Evolutionary conservation across 2,329 filamentous ascomycete species (phyloP).

Genomic region (Alternaria viburni): DNA sequence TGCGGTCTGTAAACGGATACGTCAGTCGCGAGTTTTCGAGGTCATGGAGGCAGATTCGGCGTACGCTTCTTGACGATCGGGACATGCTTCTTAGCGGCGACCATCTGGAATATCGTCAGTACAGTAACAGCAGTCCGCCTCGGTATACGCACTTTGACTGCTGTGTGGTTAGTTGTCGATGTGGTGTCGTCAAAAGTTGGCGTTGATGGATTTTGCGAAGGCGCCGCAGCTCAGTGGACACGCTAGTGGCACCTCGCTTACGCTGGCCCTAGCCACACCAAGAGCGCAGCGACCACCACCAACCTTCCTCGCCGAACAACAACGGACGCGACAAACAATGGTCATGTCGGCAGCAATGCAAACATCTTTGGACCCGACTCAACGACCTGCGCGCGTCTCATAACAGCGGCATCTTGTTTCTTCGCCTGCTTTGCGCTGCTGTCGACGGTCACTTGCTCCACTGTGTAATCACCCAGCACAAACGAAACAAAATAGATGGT

Average conservation of each 20-base stretch:
- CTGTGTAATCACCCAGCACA: not conserved
- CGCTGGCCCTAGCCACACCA: slow-evolving; percentile 15
- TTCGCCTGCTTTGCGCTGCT: not conserved
- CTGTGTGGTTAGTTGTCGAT: slow-evolving; percentile 43
- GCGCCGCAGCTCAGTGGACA: slow-evolving; percentile 13
- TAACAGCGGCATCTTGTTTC: not conserved
- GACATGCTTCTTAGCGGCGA: slow-evolving; percentile 98
- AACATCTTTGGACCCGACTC: not conserved
- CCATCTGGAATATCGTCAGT: slow-evolving; percentile 70
- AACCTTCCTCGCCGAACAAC: not conserved
- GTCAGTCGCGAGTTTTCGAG: slow-evolving; percentile 44
- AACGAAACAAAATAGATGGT: not conserved
- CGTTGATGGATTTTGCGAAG: slow-evolving; percentile 27
- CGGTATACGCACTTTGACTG: slow-evolving; percentile 46
- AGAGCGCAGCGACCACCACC: slow-evolving; percentile 13
- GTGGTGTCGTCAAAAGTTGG: slow-evolving; percentile 17
- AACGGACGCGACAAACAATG: not conserved
- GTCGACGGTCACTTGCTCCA: not conserved
- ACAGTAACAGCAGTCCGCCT: slow-evolving; percentile 8
- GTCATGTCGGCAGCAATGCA: not conserved
- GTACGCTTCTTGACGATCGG: slow-evolving; percentile 99
- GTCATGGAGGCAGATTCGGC: slow-evolving; percentile 53
- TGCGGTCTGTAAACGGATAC: slow-evolving; percentile 70
- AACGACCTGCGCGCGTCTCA: not conserved
- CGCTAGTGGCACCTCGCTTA: slow-evolving; percentile 2